A percentile compares a stretch with the other conserved stretches of the same genome.
Conservation (phyloP, 495 filamentous ascomycete species). For the Cercophora scortea region DNA sequence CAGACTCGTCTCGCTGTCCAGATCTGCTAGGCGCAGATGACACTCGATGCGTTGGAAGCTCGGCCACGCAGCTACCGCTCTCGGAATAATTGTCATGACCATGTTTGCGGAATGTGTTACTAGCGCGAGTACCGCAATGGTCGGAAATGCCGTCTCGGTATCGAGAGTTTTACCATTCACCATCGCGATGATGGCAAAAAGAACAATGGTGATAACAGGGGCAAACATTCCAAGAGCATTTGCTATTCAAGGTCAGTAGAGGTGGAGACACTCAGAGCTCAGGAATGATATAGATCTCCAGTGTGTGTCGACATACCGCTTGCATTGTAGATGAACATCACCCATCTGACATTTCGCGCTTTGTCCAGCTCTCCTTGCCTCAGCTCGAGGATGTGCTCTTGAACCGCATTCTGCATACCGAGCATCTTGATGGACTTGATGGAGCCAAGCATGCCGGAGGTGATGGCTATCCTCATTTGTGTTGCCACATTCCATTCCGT, state of each 20-base stretch:
- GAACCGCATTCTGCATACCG: slow-evolving; percentile 39
- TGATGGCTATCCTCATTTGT: slow-evolving; percentile 43
- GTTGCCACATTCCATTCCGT: slow-evolving; percentile 45
- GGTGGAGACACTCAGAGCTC: neutral
- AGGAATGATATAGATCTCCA: neutral
- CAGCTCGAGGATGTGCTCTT: slow-evolving; percentile 37
- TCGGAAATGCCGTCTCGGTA: slow-evolving; percentile 30
- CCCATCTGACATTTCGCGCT: slow-evolving; percentile 45
- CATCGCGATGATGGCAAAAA: slow-evolving; percentile 26
- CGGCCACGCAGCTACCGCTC: slow-evolving; percentile 20
- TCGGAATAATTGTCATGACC: slow-evolving; percentile 33
- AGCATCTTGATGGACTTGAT: slow-evolving; percentile 60
- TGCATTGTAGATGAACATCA: slow-evolving; percentile 35
- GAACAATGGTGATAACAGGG: slow-evolving; percentile 29
- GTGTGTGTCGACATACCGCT: slow-evolving; percentile 21
- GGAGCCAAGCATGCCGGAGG: slow-evolving; percentile 42
- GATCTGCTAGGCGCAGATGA: slow-evolving; percentile 3
- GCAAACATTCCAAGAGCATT: slow-evolving; percentile 36
- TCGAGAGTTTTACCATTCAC: slow-evolving; percentile 11
- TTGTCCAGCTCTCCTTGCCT: slow-evolving; percentile 50
- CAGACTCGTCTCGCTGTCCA: neutral
- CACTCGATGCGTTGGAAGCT: slow-evolving; percentile 29
- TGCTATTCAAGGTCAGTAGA: slow-evolving; percentile 7
- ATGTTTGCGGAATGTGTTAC: slow-evolving; percentile 35
- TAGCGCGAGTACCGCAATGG: slow-evolving; percentile 26